A percentile compares a stretch with the other conserved stretches of the same genome.
Evolutionary conservation across 2,329 filamentous ascomycete species (phyloP).

Genomic region (Fusarium sp.): DNA sequence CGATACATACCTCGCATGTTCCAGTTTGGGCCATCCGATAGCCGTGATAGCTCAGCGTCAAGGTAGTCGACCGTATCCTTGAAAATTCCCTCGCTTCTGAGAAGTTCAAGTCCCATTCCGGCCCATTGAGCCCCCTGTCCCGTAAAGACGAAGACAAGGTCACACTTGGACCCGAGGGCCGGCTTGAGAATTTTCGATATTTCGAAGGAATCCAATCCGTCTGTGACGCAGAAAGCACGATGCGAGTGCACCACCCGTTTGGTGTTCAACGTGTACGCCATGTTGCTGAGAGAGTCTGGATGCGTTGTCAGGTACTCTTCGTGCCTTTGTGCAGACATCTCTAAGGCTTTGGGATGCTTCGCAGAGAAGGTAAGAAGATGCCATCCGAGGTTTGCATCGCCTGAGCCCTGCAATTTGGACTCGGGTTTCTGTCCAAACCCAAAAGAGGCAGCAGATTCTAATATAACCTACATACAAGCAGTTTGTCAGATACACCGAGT

Average conservation of each 20-base stretch:
- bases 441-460: conserved; percentile 20
- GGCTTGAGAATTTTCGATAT: conserved; percentile 12
- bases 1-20: conserved; percentile 10
- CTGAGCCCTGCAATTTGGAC: conserved; percentile 5
- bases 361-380: conserved; percentile 14
- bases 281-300: conserved; percentile 13
- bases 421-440: conserved; percentile 6
- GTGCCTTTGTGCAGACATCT: conserved; percentile 12
- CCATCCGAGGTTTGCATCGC: conserved; percentile 5
- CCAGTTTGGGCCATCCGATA: conserved; percentile 14
- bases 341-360: conserved; percentile 13
- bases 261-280: conserved; percentile 13
- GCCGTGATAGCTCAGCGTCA: conserved; percentile 14
- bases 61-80: conserved; percentile 10
- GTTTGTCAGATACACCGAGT: conserved; percentile 1
- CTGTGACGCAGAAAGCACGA: conserved; percentile 17
- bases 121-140: conserved; percentile 15
- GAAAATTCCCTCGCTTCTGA: conserved; percentile 14
- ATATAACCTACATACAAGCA: conserved; percentile 15
- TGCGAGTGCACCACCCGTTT: conserved; percentile 11
- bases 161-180: conserved; percentile 10
- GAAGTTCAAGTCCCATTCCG: conserved; percentile 11
- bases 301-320: conserved; percentile 14
- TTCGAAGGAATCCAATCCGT: conserved; percentile 17
- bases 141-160: conserved; percentile 18